phyloP scores from a whole-genome alignment of 1,139 yeast species.

The Kodamaea arcana region DNA sequence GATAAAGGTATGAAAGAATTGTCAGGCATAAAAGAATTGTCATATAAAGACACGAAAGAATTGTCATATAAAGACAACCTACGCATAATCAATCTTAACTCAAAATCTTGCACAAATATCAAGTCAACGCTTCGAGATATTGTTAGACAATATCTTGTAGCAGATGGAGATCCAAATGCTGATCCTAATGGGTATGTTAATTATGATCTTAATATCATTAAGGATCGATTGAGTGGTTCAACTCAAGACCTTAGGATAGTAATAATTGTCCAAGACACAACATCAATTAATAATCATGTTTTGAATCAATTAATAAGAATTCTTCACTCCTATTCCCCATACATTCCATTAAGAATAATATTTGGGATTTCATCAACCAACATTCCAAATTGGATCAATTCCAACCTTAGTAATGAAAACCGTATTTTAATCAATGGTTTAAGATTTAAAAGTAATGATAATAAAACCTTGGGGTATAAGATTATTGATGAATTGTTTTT shows the following conservation, averaged over 20 bases:
- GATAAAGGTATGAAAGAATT: background rate
- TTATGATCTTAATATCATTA: constrained; percentile 48
- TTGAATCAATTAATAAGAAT: constrained; percentile 48
- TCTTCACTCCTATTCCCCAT: constrained; percentile 34
- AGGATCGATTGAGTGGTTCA: constrained; percentile 4
- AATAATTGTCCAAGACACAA: constrained; percentile 61
- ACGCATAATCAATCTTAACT: constrained; percentile 26
- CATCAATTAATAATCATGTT: constrained; percentile 50
- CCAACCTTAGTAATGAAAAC: constrained; percentile 29
- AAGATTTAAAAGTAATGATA: constrained; percentile 43
- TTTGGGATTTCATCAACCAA: constrained; percentile 54
- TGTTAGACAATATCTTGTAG: constrained; percentile 26
- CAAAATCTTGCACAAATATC: constrained; percentile 41
- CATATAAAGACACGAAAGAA: background rate
- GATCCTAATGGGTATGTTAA: constrained; percentile 39
- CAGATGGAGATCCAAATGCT: constrained; percentile 13
- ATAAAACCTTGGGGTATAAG: constrained; percentile 35
- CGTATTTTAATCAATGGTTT: constrained; percentile 33
- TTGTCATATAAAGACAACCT: background rate
- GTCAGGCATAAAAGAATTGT: background rate
- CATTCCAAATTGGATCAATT: constrained; percentile 35
- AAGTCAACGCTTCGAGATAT: constrained; percentile 38
- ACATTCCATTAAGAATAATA: constrained; percentile 43
- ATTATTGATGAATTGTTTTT: constrained; percentile 34
- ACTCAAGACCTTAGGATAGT: constrained; percentile 24